Percentiles rank a stretch among this genome's conserved stretches.
These are phyloP conservation scores for Papiliotrema fonsecae DNA, from an alignment of 1,284 basidiomycete genomes.

Conservation along the genomic window DNA sequence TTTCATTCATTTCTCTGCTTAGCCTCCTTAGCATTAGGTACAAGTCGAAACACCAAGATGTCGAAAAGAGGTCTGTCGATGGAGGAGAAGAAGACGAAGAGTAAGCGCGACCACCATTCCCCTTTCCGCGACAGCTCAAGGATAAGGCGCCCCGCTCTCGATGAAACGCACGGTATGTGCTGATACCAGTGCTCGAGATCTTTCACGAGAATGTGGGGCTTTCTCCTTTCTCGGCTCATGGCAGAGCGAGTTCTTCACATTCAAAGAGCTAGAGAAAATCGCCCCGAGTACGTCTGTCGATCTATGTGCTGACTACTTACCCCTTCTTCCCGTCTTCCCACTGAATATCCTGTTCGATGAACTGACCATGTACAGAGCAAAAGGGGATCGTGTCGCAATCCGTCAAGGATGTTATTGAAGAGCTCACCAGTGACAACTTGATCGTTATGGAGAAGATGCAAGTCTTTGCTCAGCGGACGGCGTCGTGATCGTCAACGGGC, in stretches of 20 bases:
- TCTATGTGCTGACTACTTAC: neutral
- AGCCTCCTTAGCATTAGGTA: neutral
- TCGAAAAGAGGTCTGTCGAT: constrained; percentile 42
- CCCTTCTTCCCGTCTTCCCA: neutral
- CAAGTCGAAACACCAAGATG: too few species aligned
- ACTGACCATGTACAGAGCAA: constrained; percentile 55
- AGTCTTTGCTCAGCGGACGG: constrained; percentile 4
- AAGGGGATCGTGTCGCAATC: constrained; percentile 85
- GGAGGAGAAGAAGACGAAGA: constrained; percentile 46
- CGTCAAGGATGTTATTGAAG: constrained; percentile 81
- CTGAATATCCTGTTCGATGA: neutral
- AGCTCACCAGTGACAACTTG: constrained; percentile 73
- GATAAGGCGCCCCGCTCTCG: too few species aligned
- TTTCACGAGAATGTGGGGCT: constrained; percentile 74
- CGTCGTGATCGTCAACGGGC: neutral
- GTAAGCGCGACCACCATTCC: constrained; percentile 17
- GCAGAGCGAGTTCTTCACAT: constrained; percentile 77
- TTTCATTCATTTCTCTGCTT: too few species aligned
- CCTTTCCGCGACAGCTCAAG: too few species aligned
- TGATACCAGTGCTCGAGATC: constrained; percentile 63
- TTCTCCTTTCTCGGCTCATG: neutral
- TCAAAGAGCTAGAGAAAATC: constrained; percentile 80
- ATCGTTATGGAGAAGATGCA: constrained; percentile 77
- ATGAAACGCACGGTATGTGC: neutral
- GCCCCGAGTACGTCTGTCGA: constrained; percentile 38